phyloP scores from a whole-genome alignment of 2,329 filamentous ascomycete species.

The Hymenotorrendiella dingleyae region DNA sequence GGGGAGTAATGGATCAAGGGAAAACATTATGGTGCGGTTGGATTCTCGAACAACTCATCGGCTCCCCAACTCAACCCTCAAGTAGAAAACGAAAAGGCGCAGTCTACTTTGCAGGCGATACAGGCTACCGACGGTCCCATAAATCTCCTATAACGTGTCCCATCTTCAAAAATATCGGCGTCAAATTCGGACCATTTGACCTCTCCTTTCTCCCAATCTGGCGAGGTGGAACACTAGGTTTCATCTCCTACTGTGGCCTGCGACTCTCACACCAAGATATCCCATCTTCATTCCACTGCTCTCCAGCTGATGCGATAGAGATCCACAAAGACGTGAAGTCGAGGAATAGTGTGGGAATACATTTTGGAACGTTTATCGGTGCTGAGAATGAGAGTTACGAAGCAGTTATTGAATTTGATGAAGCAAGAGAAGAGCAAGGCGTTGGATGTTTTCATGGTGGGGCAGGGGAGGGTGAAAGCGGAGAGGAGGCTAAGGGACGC shows the following conservation, averaged over 20 bases:
- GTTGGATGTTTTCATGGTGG: constrained; percentile 8
- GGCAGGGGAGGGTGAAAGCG: too few relatives aligned
- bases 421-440: constrained; percentile 10
- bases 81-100: constrained; percentile 60
- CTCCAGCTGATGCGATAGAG: constrained; percentile 17
- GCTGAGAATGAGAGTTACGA: constrained; percentile 19
- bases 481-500: constrained; percentile 7
- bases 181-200: constrained; percentile 77
- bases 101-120: constrained; percentile 73
- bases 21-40: constrained; percentile 83
- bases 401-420: constrained; percentile 19
- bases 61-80: too few relatives aligned
- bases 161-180: constrained; percentile 77
- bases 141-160: constrained; percentile 75
- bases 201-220: constrained; percentile 88
- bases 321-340: constrained; percentile 17
- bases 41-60: constrained; percentile 51
- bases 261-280: constrained; percentile 19
- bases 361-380: constrained; percentile 23
- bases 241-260: constrained; percentile 18
- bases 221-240: constrained; percentile 20
- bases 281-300: constrained; percentile 15
- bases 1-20: constrained; percentile 58
- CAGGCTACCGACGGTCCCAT: constrained; percentile 44
- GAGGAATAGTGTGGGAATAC: constrained; percentile 15